Base-by-base conservation (phyloP, 495 filamentous ascomycete genomes). In the Venustampulla echinocandica region DNA sequence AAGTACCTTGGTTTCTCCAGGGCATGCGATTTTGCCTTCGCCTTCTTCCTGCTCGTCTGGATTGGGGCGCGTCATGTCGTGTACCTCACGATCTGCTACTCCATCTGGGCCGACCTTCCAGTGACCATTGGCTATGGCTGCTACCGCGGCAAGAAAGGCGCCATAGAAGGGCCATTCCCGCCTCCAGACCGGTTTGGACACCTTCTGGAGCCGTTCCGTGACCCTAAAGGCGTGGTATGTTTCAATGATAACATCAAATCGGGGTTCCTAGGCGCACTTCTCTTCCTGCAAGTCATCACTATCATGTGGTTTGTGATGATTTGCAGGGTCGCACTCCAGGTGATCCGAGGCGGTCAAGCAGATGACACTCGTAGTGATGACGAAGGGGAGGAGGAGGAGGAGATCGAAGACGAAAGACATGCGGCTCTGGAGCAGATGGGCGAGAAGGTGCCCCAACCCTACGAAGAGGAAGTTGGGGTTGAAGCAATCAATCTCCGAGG, bases 21-120 rank as follows among this genome's bases (percentile, higher is more conserved):
- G 10, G 64, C 82, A 50, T 95, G 90, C 76, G 90, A 96, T 58
- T 64, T 79, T 46, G 77, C 79, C 33, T 98, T 97, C 58, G 93
- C 78, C 28, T 54, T 93, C 30, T 95, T 98, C 67, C 81, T 97
- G 66, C 52, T 85, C 17, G 77, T 76, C 42, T 98, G 92, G 92
- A 69, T 97, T 51, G 54, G 85, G 18, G 75, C 85, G 3, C 84
- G 92, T 32, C 92, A 98, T 61, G 66, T 92, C 34, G 64, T 85
- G 46, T 98, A 92, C 67, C 66, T 76, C 24, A 64, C 73, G 37
- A 79, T 95, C 32, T 84, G 80, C 65, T 93, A 80, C 64, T 90
- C 84, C 5, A 76, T 94, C 44, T 89, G 80, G 59, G 70, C 71
- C n/a, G 75, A 95, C 53, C 63, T 84, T 13, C 74, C 82, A 7